phyloP scores from a whole-genome alignment of 2,329 filamentous ascomycete genomes.

The Cladophialophora psammophila region DNA sequence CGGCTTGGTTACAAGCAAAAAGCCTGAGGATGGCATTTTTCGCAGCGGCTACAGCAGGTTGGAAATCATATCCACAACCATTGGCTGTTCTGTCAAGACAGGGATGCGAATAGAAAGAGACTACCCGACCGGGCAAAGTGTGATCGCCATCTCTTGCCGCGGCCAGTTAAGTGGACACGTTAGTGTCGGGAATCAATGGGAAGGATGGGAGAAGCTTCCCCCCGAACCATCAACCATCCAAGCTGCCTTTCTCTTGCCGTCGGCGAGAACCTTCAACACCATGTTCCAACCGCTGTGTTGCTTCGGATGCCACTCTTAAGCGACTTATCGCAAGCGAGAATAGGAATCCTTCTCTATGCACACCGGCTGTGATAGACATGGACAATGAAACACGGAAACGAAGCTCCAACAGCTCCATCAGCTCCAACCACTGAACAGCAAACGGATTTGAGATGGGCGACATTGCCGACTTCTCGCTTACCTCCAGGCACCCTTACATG shows the following conservation, averaged over 20 bases:
- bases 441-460: not conserved
- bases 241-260: not conserved
- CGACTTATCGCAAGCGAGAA: not conserved
- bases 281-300: not conserved
- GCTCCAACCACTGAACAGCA: not conserved
- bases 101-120: not conserved
- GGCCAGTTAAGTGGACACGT: constrained; percentile 1
- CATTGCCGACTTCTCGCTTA: constrained; percentile 12
- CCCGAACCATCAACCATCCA: not conserved
- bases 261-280: not conserved
- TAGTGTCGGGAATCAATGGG: not conserved
- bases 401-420: not conserved
- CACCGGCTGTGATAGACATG: not conserved
- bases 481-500: constrained; percentile 8
- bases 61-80: not conserved
- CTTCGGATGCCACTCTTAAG: not conserved
- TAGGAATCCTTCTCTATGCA: not conserved
- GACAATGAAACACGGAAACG: not conserved
- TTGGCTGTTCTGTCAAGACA: not conserved
- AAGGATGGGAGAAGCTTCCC: not conserved
- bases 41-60: not conserved
- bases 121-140: constrained; percentile 11
- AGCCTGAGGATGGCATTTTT: not conserved
- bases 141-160: not conserved
- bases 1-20: not conserved